These are phyloP conservation scores for Trichomonas tenax DNA, from an alignment of 208 protist genomes.

Conservation along the genomic window DNA sequence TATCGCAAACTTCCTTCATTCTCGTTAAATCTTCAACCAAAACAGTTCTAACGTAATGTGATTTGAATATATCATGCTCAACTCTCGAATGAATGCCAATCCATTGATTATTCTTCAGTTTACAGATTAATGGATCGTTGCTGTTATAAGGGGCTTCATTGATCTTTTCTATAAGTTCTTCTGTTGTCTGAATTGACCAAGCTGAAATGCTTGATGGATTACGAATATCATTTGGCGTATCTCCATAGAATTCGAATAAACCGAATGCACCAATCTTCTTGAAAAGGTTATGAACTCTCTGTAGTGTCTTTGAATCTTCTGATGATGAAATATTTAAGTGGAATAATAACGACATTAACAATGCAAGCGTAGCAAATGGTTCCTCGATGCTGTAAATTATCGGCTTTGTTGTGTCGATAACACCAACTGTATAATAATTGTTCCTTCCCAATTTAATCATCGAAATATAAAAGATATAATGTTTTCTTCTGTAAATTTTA, in stretches of 20 bases:
- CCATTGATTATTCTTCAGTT: not conserved
- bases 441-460: not conserved
- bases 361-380: not conserved
- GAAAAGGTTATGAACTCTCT: not conserved
- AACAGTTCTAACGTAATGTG: not conserved
- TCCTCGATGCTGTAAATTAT: not conserved
- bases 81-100: not conserved
- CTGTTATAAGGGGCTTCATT: not conserved
- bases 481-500: not conserved
- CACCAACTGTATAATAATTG: not conserved
- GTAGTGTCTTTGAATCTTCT: not conserved
- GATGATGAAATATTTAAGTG: not conserved
- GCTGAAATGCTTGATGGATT: not conserved
- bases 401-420: not conserved
- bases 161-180: not conserved
- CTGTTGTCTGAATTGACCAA: not conserved
- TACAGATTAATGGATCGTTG: not conserved
- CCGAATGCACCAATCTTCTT: not conserved
- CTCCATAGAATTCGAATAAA: not conserved
- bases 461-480: not conserved
- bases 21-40: not conserved
- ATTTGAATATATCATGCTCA: not conserved
- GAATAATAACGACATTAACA: not conserved
- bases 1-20: not conserved
- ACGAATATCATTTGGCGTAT: not conserved